Percentiles rank a stretch among this genome's conserved stretches.
These are phyloP conservation scores for Begonia fuchsioides DNA, from an alignment of 306 rosid species.

Conservation along the genomic window DNA sequence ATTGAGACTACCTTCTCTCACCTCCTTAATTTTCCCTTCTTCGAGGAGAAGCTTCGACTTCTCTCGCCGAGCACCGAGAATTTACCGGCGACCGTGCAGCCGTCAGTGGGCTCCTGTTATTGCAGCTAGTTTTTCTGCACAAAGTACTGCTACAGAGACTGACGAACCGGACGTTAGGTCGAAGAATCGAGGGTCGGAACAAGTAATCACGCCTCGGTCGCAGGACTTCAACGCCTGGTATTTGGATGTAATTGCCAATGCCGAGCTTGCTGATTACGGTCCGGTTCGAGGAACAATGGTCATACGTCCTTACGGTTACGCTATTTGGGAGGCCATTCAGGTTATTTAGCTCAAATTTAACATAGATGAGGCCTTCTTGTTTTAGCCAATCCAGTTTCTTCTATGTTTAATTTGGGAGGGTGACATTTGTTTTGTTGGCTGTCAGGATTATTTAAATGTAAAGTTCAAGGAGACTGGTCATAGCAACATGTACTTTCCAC, in stretches of 20 bases:
- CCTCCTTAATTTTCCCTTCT: constrained; percentile 40
- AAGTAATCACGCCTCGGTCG: constrained; percentile 72
- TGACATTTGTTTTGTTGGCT: not conserved
- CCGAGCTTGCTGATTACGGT: constrained; percentile 94
- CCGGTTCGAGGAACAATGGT: constrained; percentile 99
- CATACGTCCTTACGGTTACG: constrained; percentile 91
- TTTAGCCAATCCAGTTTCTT: too few relatives aligned
- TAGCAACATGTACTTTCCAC: constrained; percentile 93
- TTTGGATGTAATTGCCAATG: constrained; percentile 64
- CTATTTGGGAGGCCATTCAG: constrained; percentile 98
- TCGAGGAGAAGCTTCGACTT: constrained; percentile 11
- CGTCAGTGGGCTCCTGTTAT: constrained; percentile 7
- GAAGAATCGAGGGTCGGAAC: constrained; percentile 47
- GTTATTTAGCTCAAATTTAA: constrained; percentile 7
- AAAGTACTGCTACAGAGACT: constrained; percentile 28
- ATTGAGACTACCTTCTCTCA: constrained; percentile 50
- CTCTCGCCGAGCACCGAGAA: constrained; percentile 19
- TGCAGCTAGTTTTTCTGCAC: constrained; percentile 31
- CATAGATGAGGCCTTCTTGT: too few relatives aligned
- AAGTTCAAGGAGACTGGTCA: constrained; percentile 97
- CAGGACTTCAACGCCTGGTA: constrained; percentile 96
- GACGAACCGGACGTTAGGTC: constrained; percentile 27
- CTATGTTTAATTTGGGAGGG: too few relatives aligned
- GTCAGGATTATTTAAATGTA: constrained; percentile 69
- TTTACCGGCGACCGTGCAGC: constrained; percentile 24